These are phyloP conservation scores for Zanthoxylum bungeanum DNA, from an alignment of 345 rosid species.

Conservation along the genomic window DNA sequence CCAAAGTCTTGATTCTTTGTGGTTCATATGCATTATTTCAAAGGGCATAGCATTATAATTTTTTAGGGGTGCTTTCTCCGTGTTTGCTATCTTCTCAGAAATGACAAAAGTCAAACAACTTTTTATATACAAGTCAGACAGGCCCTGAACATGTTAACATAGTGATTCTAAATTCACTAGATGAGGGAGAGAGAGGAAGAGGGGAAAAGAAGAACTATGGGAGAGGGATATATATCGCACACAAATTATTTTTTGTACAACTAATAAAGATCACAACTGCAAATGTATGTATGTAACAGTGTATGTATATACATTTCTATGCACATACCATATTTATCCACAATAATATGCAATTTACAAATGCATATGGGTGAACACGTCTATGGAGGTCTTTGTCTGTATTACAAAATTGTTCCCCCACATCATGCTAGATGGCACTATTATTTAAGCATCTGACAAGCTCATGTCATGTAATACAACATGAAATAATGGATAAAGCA, in stretches of 20 bases:
- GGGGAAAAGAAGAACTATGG: background rate
- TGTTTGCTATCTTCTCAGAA: background rate
- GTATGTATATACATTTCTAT: background rate
- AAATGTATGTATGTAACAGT: background rate
- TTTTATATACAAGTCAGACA: background rate
- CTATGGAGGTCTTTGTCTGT: background rate
- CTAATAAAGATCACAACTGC: background rate
- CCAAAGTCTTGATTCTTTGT: background rate
- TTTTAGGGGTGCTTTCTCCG: background rate
- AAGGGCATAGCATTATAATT: background rate
- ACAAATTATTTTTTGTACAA: background rate
- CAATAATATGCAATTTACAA: background rate
- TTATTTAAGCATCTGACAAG: background rate
- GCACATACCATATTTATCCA: background rate
- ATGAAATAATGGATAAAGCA: background rate
- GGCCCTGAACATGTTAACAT: background rate
- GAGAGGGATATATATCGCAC: background rate
- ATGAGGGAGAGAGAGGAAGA: background rate
- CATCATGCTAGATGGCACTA: background rate
- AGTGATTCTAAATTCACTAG: background rate
- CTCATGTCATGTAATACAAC: slow-evolving; percentile 3
- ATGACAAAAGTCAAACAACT: background rate
- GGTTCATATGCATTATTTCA: background rate
- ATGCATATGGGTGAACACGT: background rate
- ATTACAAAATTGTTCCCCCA: background rate